Evolutionary conservation across 345 rosid species (phyloP), one percentile per base, ranked within the genome.

Genomic region (Viola odorata): DNA sequence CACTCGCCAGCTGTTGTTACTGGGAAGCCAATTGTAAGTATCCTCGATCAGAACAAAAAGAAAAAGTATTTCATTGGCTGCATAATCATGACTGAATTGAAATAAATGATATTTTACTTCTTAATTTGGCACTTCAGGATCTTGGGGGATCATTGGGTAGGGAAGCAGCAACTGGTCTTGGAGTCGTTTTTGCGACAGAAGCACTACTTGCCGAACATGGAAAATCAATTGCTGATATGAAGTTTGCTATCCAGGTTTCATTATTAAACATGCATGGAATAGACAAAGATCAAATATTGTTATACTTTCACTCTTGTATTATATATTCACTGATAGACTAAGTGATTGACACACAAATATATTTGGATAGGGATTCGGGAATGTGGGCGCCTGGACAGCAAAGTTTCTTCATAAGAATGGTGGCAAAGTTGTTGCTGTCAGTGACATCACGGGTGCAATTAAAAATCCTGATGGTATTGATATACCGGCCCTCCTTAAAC

Each of bases 141-240:
- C 66, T 71, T 37, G 75, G 75, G 6, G 75, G 75, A 39, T 71
- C 70, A 41, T 15, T 55, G 14, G 70, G 75, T 3, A 65, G 70
- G 45, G 75, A 71, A 1, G 69, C 70, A 40, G 75, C 75, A 39
- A 60, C 75, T 5, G 70, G 70, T 3, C 60, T 54, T 14, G 66
- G 75, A 40, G 70, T 71, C 3, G 50, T 65, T 15, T 71, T 53
- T 48, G 70, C 69, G 41, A 49, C 70, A 5, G 58, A 71, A 36
- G 75, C 70, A n/a, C 39, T 71, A 32, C 75, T 71, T 3, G 54
- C 64, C 1, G 70, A 53, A 16, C 37, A 60, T 49, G 75, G 70
- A 16, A 64, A 70, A 40, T 58, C 74, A 5, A 59, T 70, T 6
- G 3, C 57, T 7, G 36, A 51, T 7, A 11, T 47, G 58, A 60